Base-by-base conservation (phyloP, 352 stramenopile genomes). In the Globisporangium ultimum region DNA sequence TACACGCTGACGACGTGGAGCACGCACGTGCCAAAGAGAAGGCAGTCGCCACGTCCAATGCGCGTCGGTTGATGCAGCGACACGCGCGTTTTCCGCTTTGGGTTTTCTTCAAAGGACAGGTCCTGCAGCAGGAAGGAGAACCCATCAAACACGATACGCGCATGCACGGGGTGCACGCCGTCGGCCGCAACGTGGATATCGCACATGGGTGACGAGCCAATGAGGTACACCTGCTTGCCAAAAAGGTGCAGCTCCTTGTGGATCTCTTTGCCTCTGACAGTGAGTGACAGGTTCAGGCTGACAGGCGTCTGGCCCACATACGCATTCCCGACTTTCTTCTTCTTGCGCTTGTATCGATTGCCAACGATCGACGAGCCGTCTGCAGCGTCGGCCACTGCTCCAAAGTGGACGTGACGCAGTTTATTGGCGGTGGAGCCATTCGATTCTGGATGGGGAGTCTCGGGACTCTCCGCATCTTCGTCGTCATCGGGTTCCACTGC, bases 121-220 rank as follows among this genome's bases (percentile, higher is more conserved):
- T 91, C 81, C 55, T 91, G 73, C 9, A 91, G 61, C 43, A 91
- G 59, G 53, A 87, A 91, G n/a, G 79, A 85, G 17, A 63, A 61
- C 2, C 79, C 79, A 32, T 91, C 79, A 47, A 89, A 88, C 0
- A 63, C 45, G 49, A 91, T 88, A 21, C 79, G 69, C 32, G 81
- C 71, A 58, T 91, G 81, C 2, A 89, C 72, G 5, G 59, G 64
- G 47, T 73, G 72, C 9, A 91, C 67, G 12, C 70, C 77, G 13
- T 74, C 72, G 9, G 70, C 70, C 0, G 70, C 55, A 10, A 87
- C 66, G 6, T 78, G 66, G 11, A 89, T 68, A 42, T 91, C 79
- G 20, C 81, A 91, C 49, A 58, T 61, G 11, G 75, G 46, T 7
- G 79, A 84, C 18, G 73, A 82, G 0, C 81, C 81, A 20, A 91